phyloP scores from a whole-genome alignment of 2,329 filamentous ascomycete genomes.

The Stylonectria norvegica region DNA sequence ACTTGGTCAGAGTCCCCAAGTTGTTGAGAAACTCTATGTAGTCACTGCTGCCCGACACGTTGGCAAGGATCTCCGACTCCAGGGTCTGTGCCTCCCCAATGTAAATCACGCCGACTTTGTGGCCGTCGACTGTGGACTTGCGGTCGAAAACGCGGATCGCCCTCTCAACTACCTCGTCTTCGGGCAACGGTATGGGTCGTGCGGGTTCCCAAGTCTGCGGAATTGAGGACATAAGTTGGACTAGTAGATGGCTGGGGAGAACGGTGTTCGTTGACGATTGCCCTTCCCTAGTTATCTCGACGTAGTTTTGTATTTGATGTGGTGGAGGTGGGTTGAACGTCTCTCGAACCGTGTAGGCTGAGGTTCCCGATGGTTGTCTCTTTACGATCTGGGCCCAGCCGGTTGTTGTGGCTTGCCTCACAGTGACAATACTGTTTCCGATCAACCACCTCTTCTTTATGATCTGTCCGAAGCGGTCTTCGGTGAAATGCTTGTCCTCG shows the following conservation, averaged over 20 bases:
- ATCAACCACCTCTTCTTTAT: conserved; percentile 67
- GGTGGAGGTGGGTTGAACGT: conserved; percentile 56
- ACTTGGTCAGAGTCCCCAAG: conserved; percentile 74
- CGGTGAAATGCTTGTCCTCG: conserved; percentile 62
- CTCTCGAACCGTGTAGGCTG: conserved; percentile 57
- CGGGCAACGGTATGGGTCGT: conserved; percentile 73
- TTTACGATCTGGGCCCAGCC: conserved; percentile 70
- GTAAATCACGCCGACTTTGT: conserved; percentile 94
- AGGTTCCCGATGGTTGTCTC: conserved; percentile 66
- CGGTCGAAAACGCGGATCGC: conserved; percentile 80
- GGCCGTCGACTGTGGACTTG: conserved; percentile 85
- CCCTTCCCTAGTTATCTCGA: conserved; percentile 48
- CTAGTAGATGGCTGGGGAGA: conserved; percentile 69
- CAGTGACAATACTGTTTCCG: conserved; percentile 69
- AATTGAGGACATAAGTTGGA: conserved; percentile 64
- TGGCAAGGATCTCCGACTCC: conserved; percentile 82
- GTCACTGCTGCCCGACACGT: conserved; percentile 79
- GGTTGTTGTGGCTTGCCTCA: conserved; percentile 64
- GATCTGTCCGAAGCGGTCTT: conserved; percentile 62
- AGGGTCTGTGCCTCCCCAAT: conserved; percentile 81
- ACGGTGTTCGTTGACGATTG: conserved; percentile 57
- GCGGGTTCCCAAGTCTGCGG: conserved; percentile 56
- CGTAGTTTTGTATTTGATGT: conserved; percentile 50
- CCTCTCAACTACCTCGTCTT: conserved; percentile 65
- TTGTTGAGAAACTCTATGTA: conserved; percentile 82